Percentiles rank a stretch among this genome's conserved stretches.
Conservation (phyloP, 495 filamentous ascomycete species). For the Hyphodiscus hymeniophilus region DNA sequence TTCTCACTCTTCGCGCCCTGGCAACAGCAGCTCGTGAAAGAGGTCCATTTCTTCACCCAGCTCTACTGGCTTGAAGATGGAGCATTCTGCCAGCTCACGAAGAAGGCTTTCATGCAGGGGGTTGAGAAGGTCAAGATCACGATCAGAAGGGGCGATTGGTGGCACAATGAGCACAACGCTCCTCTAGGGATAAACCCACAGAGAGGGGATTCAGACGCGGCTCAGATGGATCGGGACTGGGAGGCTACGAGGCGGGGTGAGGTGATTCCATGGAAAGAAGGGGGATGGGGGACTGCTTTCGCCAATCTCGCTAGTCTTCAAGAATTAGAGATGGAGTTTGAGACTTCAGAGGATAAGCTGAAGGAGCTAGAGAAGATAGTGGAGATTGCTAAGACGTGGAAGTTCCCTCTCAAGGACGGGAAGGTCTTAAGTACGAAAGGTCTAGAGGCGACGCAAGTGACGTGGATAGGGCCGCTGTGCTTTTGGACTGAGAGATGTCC, state of each 20-base stretch:
- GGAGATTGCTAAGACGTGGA: constrained; percentile 14
- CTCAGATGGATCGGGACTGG: constrained; percentile 9
- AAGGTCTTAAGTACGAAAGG: constrained; percentile 1
- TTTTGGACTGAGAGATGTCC: constrained; percentile 8
- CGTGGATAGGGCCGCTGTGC: constrained; percentile 7
- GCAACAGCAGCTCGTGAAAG: constrained; percentile 14
- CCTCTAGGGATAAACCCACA: constrained; percentile 18
- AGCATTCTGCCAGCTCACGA: constrained; percentile 7
- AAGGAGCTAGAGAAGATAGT: constrained; percentile 11
- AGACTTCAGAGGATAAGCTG: constrained; percentile 15
- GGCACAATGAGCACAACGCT: constrained; percentile 16
- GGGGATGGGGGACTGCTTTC: constrained; percentile 15
- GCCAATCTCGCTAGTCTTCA: constrained; percentile 5
- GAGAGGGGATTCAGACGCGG: not conserved
- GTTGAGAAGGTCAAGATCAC: constrained; percentile 22
- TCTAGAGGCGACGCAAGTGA: not conserved
- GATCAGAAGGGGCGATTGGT: constrained; percentile 22
- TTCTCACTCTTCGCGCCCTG: constrained; percentile 6
- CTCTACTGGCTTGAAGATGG: constrained; percentile 21
- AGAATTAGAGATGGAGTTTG: constrained; percentile 14
- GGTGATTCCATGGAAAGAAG: not conserved
- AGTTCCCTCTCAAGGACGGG: constrained; percentile 10
- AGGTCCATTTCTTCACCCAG: constrained; percentile 19
- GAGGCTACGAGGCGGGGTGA: not conserved
- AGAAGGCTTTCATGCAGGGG: constrained; percentile 12